phyloP scores from a whole-genome alignment of 2,329 filamentous ascomycete species.

The Mariannaea elegans region DNA sequence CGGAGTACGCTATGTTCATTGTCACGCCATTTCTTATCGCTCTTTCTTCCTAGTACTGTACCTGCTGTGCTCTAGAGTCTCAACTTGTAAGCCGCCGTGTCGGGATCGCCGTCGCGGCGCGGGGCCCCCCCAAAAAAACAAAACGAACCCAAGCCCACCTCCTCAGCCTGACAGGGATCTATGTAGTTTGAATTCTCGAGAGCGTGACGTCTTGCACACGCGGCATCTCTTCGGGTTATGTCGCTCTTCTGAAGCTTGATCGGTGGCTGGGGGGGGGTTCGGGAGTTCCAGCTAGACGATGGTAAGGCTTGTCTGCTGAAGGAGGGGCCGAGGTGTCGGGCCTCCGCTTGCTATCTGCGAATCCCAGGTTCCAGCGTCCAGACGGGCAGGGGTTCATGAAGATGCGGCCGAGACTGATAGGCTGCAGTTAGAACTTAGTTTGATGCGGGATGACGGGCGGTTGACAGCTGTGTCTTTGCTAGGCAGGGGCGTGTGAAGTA shows the following conservation, averaged over 20 bases:
- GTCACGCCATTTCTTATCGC: background rate
- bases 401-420: conserved; percentile 1
- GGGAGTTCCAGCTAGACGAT: conserved; percentile 6
- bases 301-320: conserved; percentile 2
- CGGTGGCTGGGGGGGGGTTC: conserved; percentile 15
- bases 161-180: conserved; percentile 38
- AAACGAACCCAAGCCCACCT: background rate
- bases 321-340: background rate
- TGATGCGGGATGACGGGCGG: conserved; percentile 2
- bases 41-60: background rate
- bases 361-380: background rate
- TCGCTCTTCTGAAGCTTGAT: conserved; percentile 11
- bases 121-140: conserved; percentile 19
- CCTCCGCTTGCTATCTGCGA: background rate
- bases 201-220: conserved; percentile 4
- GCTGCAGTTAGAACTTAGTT: background rate
- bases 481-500: background rate
- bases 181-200: background rate
- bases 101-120: conserved; percentile 38
- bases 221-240: conserved; percentile 3
- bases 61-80: conserved; percentile 8
- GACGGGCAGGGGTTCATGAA: conserved; percentile 17
- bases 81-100: conserved; percentile 28
- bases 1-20: background rate
- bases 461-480: background rate